phyloP scores from a whole-genome alignment of 1,139 yeast genomes.

The Hansenula sp. region DNA sequence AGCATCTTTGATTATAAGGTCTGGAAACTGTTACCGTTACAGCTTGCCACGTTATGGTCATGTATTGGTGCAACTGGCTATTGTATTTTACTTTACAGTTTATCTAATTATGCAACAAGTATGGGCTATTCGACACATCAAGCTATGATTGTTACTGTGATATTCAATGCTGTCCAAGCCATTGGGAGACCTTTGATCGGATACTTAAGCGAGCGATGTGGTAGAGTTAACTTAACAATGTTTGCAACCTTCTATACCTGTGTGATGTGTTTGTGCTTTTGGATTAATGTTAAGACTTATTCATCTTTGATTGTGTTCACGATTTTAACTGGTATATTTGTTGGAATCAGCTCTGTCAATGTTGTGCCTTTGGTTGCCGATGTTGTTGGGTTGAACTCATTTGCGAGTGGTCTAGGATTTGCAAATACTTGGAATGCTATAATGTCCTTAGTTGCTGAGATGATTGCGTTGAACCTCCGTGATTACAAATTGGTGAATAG shows the following conservation, averaged over 20 bases:
- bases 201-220: slow-evolving; percentile 40
- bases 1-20: slow-evolving; percentile 22
- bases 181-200: slow-evolving; percentile 55
- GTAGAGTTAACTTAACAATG: slow-evolving; percentile 42
- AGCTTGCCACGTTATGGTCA: slow-evolving; percentile 39
- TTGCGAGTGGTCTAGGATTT: slow-evolving; percentile 31
- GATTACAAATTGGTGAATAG: slow-evolving; percentile 14
- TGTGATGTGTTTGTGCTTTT: slow-evolving; percentile 37
- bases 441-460: slow-evolving; percentile 34
- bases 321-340: slow-evolving; percentile 40
- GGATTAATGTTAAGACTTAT: slow-evolving; percentile 52
- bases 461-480: slow-evolving; percentile 43
- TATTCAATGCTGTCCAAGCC: slow-evolving; percentile 49
- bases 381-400: slow-evolving; percentile 31
- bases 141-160: slow-evolving; percentile 47
- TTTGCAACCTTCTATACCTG: slow-evolving; percentile 30
- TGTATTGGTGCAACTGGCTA: slow-evolving; percentile 35
- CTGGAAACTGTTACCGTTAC: slow-evolving; percentile 27
- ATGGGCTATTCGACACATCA: slow-evolving; percentile 44
- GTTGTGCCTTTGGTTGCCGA: slow-evolving; percentile 53
- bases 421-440: slow-evolving; percentile 27
- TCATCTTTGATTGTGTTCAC: slow-evolving; percentile 44
- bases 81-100: slow-evolving; percentile 44
- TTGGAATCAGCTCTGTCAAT: slow-evolving; percentile 56
- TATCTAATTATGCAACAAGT: slow-evolving; percentile 47